Evolutionary conservation across 495 filamentous ascomycete species (phyloP).

Genomic region (Pyronema domesticum): DNA sequence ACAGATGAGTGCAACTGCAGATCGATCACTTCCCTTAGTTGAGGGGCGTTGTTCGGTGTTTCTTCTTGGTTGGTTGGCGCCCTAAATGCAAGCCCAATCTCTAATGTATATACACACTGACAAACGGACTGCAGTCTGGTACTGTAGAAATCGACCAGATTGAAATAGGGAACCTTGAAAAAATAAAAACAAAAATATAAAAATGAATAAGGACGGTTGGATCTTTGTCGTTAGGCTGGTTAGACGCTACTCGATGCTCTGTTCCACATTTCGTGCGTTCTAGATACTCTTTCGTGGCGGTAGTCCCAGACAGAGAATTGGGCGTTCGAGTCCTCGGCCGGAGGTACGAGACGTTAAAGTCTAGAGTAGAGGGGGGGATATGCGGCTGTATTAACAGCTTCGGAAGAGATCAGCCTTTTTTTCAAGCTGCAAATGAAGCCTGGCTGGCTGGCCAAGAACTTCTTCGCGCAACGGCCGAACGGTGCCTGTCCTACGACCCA

Average conservation of each 20-base stretch:
- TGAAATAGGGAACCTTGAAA: neutral
- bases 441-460: neutral
- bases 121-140: neutral
- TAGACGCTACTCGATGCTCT: neutral
- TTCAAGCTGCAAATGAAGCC: neutral
- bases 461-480: neutral
- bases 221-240: neutral
- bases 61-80: neutral
- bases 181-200: neutral
- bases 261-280: slow-evolving; percentile 4
- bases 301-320: neutral
- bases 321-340: neutral
- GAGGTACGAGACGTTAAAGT: neutral
- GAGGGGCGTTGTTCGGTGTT: neutral
- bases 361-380: slow-evolving; percentile 2
- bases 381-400: neutral
- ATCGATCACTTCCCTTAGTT: neutral
- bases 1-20: neutral
- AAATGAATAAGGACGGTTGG: neutral
- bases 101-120: neutral
- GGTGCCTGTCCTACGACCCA: neutral
- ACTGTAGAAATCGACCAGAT: neutral
- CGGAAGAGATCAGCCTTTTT: slow-evolving; percentile 1
- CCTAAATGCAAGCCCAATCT: neutral
- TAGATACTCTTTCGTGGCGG: neutral